Evolutionary conservation across 148 eudicot species (phyloP).

Genomic region (Rheum nobile): DNA sequence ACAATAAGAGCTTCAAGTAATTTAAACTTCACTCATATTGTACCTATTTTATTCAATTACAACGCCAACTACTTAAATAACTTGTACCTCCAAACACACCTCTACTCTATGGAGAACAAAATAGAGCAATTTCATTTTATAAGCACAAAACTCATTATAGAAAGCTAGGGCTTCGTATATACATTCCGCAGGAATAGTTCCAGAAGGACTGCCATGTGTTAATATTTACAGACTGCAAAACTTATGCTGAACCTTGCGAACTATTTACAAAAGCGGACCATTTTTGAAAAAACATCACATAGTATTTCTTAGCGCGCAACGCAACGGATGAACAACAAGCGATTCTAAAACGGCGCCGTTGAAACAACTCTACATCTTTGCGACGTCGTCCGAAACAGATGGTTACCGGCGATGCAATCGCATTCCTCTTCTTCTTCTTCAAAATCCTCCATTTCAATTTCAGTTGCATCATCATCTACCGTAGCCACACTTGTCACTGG

Average conservation of each 20-base stretch:
- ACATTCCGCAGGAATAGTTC: background rate
- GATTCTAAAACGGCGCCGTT: conserved; percentile 25
- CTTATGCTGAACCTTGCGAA: background rate
- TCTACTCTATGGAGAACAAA: too few relatives aligned
- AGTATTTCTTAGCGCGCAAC: background rate
- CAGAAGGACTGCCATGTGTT: background rate
- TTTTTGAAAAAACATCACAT: background rate
- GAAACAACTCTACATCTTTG: conserved; percentile 9
- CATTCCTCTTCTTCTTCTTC: background rate
- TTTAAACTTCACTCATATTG: too few relatives aligned
- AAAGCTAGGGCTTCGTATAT: background rate
- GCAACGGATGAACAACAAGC: background rate
- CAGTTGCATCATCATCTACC: background rate
- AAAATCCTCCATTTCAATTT: background rate
- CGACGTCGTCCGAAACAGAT: background rate
- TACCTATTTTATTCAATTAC: too few relatives aligned
- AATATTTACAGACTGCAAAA: background rate
- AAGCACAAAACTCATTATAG: background rate
- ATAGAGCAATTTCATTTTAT: background rate
- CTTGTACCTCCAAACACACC: too few relatives aligned
- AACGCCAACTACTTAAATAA: too few relatives aligned
- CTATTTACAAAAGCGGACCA: background rate
- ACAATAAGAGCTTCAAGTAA: too few relatives aligned
- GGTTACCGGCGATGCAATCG: background rate
- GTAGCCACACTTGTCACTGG: background rate